Base-by-base conservation (phyloP, 495 filamentous ascomycete species). In the Podospora pseudocomata region DNA sequence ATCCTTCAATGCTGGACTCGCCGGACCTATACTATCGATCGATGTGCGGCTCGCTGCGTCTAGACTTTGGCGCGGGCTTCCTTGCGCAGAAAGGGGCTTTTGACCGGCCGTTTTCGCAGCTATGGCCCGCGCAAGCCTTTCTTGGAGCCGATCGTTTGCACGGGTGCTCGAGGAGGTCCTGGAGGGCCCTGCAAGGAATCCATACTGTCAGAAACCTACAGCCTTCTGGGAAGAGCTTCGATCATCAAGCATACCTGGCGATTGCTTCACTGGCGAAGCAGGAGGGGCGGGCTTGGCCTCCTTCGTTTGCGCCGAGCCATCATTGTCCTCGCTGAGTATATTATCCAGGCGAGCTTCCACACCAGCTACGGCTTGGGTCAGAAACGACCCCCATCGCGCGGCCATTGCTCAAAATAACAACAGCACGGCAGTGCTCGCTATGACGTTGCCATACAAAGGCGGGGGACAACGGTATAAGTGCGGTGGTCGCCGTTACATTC, bases 291-390 rank as follows among this genome's bases (percentile, higher is more conserved):
- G 71, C 60, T 72, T 78, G 63, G 65, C 30, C 16, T 71, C 75
- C 72, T 73, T 79, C 64, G 67, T 68, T 74, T 75, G 72, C 63
- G 67, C 76, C 34, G 67, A 67, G 63, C 73, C 63, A 11, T 81
- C 86, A 19, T 91, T 88, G 39, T 89, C 86, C 55, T 97, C 94
- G 67, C 93, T 89, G 67, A 99, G 84, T 65, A 99, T 97, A 60
- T 86, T 91, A 77, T 99, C 95, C 55, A 99, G 83, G 60, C 91
- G 88, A 67, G 94, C 96, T 80, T 99, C 95, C 60, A 99, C 90
- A 54, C 93, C 92, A 30, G 93, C 93, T 63, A 97, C 92, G 64
- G 94, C 94, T 76, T 96, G 92, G 68, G 91, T 90, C 60, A 99
- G 83, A 73, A 99, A 91, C 32, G 89, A 91, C 26, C 93, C 92